Evolutionary conservation across 2,329 filamentous ascomycete genomes (phyloP).

Genomic region (Neonectria punicea): DNA sequence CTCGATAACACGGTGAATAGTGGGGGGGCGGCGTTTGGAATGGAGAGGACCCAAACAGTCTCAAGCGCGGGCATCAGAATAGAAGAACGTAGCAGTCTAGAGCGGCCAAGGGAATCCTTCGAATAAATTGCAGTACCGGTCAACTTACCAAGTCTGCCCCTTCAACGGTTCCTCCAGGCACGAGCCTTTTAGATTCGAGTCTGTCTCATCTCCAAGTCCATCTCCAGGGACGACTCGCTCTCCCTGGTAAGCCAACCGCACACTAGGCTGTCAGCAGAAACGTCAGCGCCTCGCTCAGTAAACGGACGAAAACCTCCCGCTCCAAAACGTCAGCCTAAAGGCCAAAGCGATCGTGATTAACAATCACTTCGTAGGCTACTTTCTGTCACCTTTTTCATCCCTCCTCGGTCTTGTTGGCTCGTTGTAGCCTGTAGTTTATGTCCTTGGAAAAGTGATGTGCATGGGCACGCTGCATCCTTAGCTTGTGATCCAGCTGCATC

Average conservation of each 20-base stretch:
- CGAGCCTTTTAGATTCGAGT: neutral
- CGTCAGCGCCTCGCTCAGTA: conserved; percentile 3
- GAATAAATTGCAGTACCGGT: neutral
- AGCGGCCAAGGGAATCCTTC: no score
- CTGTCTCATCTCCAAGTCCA: neutral
- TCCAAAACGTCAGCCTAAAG: neutral
- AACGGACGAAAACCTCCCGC: neutral
- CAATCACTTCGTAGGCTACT: conserved; percentile 5
- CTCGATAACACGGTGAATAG: neutral
- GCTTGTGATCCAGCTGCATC: conserved; percentile 13
- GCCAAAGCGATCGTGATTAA: neutral
- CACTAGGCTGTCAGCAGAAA: neutral
- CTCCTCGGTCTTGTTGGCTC: neutral
- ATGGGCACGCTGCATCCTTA: conserved; percentile 16
- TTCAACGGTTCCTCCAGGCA: neutral
- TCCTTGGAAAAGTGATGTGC: conserved; percentile 19
- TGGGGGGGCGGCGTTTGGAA: neutral
- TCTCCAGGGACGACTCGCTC: neutral
- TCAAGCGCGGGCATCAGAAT: neutral
- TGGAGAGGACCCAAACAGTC: neutral
- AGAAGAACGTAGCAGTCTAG: neutral
- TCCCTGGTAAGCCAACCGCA: neutral
- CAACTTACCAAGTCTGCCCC: neutral
- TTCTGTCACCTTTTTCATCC: neutral
- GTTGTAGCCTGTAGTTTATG: neutral